phyloP scores from a whole-genome alignment of 1,284 basidiomycete species.

The Polyporus tsugae region DNA sequence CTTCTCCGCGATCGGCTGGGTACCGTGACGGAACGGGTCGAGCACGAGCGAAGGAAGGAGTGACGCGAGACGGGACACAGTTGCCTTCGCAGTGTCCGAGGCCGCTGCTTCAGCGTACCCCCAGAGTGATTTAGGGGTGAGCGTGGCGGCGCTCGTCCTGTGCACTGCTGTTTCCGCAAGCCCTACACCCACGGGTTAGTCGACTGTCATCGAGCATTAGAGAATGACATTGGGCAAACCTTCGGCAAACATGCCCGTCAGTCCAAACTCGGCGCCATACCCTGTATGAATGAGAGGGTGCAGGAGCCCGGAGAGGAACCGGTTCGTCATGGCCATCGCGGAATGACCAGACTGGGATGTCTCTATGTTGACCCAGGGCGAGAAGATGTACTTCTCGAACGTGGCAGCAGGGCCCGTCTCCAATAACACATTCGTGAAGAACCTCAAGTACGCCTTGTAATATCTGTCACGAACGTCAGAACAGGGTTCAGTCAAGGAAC shows the following conservation, averaged over 20 bases:
- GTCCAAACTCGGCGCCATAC: conserved; percentile 69
- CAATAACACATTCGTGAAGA: conserved; percentile 58
- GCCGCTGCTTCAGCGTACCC: conserved; percentile 22
- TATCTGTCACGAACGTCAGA: conserved; percentile 48
- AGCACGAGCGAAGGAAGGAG: conserved; percentile 33
- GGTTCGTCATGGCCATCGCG: conserved; percentile 62
- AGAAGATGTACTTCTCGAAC: conserved; percentile 68
- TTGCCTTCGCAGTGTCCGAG: conserved; percentile 18
- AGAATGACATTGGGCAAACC: conserved; percentile 45
- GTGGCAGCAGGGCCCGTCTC: conserved; percentile 50
- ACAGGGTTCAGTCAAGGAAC: neutral
- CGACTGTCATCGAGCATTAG: neutral
- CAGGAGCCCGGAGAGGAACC: conserved; percentile 64
- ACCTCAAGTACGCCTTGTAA: conserved; percentile 63
- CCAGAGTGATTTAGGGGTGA: conserved; percentile 43
- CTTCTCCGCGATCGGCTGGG: conserved; percentile 33
- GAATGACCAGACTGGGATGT: conserved; percentile 43
- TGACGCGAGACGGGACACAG: conserved; percentile 30
- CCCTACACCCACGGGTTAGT: conserved; percentile 34
- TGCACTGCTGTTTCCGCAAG: conserved; percentile 48
- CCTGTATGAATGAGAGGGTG: conserved; percentile 74
- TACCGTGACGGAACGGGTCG: conserved; percentile 13
- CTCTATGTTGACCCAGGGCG: conserved; percentile 56
- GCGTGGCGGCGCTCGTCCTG: conserved; percentile 28
- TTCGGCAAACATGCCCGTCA: conserved; percentile 70